Evolutionary conservation across 768 basidiomycete genomes (phyloP).

Genomic region (Atractiella rhizophila): DNA sequence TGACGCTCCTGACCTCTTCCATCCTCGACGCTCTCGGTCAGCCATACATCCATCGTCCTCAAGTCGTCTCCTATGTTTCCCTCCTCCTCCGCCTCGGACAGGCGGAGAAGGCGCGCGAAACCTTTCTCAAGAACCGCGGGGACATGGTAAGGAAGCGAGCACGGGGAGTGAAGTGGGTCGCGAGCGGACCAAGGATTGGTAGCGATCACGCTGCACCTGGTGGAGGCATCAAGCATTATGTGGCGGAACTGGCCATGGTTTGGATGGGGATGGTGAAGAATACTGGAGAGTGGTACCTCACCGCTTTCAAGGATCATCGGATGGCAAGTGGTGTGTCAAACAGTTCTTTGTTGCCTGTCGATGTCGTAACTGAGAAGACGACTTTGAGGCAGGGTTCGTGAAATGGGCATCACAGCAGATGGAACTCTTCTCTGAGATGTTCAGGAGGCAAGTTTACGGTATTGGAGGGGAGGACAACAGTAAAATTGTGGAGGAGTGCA

Average conservation of each 20-base stretch:
- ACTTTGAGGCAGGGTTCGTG: conserved; percentile 48
- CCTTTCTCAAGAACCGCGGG: conserved; percentile 55
- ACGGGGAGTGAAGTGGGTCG: conserved; percentile 52
- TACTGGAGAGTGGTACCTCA: conserved; percentile 92
- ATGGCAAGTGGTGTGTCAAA: conserved; percentile 53
- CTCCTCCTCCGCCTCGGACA: conserved; percentile 51
- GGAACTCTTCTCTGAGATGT: conserved; percentile 54
- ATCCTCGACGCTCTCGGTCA: conserved; percentile 30
- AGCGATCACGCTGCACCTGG: conserved; percentile 23
- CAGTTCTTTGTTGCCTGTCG: not conserved
- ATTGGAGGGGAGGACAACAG: conserved; percentile 37
- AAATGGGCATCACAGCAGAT: conserved; percentile 79
- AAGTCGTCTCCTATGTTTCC: conserved; percentile 42
- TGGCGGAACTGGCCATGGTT: conserved; percentile 65
- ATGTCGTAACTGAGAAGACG: not conserved
- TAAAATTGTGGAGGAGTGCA: conserved; percentile 47
- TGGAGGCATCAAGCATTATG: conserved; percentile 59
- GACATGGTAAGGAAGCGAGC: conserved; percentile 48
- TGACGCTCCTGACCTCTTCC: conserved; percentile 11
- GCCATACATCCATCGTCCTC: conserved; percentile 49
- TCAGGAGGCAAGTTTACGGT: conserved; percentile 72
- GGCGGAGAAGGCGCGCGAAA: conserved; percentile 47
- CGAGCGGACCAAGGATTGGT: not conserved
- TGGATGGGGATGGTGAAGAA: conserved; percentile 87
- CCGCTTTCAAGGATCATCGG: conserved; percentile 83